Evolutionary conservation across 2,329 filamentous ascomycete species (phyloP).

Genomic region (Nigrograna mackinnonii): DNA sequence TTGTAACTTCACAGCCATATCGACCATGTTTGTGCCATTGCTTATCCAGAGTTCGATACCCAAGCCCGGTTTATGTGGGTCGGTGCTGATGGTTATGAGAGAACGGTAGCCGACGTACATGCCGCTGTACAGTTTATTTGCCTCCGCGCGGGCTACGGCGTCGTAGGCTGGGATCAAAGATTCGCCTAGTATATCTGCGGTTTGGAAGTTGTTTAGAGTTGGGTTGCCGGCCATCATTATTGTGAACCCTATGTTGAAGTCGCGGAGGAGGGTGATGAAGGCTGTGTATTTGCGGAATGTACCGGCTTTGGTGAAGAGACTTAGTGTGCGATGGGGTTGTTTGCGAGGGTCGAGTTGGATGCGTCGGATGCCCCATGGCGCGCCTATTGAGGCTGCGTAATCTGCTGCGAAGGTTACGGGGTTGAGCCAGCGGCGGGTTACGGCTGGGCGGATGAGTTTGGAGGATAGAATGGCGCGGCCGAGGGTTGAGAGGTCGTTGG

Average conservation of each 20-base stretch:
- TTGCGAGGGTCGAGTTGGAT: slow-evolving; percentile 15
- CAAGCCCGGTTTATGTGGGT: slow-evolving; percentile 14
- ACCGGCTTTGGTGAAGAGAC: slow-evolving; percentile 17
- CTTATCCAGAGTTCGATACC: slow-evolving; percentile 14
- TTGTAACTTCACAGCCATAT: slow-evolving; percentile 15
- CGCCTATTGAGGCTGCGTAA: slow-evolving; percentile 16
- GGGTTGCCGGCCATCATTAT: slow-evolving; percentile 16
- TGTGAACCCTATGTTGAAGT: slow-evolving; percentile 18
- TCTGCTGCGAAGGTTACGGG: slow-evolving; percentile 20
- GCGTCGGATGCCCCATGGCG: slow-evolving; percentile 26
- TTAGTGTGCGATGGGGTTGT: slow-evolving; percentile 13
- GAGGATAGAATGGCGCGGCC: slow-evolving; percentile 23
- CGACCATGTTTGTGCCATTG: slow-evolving; percentile 21
- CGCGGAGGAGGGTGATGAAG: slow-evolving; percentile 14
- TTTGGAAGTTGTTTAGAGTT: slow-evolving; percentile 11
- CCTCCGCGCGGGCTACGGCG: slow-evolving; percentile 16
- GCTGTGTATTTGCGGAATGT: slow-evolving; percentile 15
- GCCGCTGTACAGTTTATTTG: slow-evolving; percentile 13
- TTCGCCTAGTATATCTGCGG: slow-evolving; percentile 14
- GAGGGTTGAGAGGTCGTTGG: slow-evolving; percentile 18
- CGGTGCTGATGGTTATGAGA: slow-evolving; percentile 11
- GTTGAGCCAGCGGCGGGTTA: slow-evolving; percentile 26
- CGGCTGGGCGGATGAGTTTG: slow-evolving; percentile 14
- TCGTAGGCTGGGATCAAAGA: slow-evolving; percentile 17
- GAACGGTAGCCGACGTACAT: slow-evolving; percentile 14